Evolutionary conservation across 208 protist genomes (phyloP).

Genomic region (Leishmania aethiopica): DNA sequence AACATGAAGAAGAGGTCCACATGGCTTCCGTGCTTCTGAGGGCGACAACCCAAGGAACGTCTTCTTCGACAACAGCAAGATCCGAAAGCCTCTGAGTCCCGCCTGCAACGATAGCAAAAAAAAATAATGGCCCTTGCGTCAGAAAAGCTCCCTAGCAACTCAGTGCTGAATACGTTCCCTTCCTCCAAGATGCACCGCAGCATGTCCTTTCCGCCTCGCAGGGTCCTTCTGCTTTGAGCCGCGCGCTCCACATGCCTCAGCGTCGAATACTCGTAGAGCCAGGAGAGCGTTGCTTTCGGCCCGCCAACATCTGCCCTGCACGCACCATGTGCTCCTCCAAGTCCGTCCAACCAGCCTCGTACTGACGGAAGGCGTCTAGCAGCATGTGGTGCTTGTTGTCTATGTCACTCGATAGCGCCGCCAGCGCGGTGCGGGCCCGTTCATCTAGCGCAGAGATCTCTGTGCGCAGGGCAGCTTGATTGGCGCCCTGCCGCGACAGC

Average conservation of each 20-base stretch:
- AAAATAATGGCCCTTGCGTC: background rate
- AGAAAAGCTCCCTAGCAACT: background rate
- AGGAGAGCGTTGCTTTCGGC: conserved; percentile 32
- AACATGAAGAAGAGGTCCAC: background rate
- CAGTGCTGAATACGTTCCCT: background rate
- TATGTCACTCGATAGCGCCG: conserved; percentile 52
- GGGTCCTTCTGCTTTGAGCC: background rate
- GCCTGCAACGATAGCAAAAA: background rate
- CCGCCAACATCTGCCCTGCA: conserved; percentile 72
- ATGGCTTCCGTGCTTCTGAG: background rate
- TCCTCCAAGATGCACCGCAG: background rate
- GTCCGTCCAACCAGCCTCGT: conserved; percentile 63
- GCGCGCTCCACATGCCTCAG: background rate
- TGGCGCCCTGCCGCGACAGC: conserved; percentile 49
- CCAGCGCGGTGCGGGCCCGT: conserved; percentile 35
- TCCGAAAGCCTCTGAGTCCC: background rate
- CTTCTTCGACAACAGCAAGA: background rate
- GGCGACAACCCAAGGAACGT: background rate
- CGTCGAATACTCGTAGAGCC: conserved; percentile 15
- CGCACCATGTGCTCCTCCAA: conserved; percentile 80
- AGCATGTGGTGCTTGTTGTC: conserved; percentile 70
- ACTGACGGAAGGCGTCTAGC: conserved; percentile 62
- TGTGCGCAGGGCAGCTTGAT: conserved; percentile 36
- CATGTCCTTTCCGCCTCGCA: background rate
- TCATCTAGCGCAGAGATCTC: conserved; percentile 55